Conservation (phyloP, 768 basidiomycete species). For the Lactarius quietus region DNA sequence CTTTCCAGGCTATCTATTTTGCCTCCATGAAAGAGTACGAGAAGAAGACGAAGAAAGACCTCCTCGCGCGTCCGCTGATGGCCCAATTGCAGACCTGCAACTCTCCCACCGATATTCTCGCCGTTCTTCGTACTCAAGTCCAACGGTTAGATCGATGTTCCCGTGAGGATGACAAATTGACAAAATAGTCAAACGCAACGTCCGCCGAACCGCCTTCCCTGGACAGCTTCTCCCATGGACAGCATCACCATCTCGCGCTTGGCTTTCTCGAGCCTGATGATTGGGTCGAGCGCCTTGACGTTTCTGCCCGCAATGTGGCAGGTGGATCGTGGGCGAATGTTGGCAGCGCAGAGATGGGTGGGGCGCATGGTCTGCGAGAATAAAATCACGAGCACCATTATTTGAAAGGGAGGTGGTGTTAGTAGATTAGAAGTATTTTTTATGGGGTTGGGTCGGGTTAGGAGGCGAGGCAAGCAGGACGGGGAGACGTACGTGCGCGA, state of each 20-base stretch:
- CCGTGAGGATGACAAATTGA: no score
- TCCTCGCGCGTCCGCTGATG: no score
- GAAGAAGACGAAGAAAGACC: no score
- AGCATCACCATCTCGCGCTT: slow-evolving; percentile 31
- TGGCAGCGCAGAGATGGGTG: slow-evolving; percentile 38
- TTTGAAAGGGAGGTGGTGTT: slow-evolving; percentile 28
- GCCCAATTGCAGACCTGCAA: no score
- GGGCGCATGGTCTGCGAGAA: slow-evolving; percentile 40
- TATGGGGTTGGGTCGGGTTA: not conserved
- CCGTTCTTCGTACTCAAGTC: no score
- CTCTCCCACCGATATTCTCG: no score
- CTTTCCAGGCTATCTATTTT: no score
- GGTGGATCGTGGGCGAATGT: slow-evolving; percentile 42
- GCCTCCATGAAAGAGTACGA: no score
- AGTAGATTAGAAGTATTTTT: not conserved
- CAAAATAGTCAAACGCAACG: no score
- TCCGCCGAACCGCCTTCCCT: not conserved
- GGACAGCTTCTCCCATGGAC: not conserved
- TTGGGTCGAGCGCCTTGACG: slow-evolving; percentile 39
- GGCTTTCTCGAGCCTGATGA: slow-evolving; percentile 37
- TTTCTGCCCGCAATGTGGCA: slow-evolving; percentile 42
- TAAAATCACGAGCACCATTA: slow-evolving; percentile 23
- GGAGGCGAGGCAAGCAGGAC: not conserved
- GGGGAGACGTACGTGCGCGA: not conserved
- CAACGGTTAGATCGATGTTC: no score